These are phyloP conservation scores for Moesziomyces aphidis DNA, from an alignment of 1,284 basidiomycete genomes.

Conservation along the genomic window DNA sequence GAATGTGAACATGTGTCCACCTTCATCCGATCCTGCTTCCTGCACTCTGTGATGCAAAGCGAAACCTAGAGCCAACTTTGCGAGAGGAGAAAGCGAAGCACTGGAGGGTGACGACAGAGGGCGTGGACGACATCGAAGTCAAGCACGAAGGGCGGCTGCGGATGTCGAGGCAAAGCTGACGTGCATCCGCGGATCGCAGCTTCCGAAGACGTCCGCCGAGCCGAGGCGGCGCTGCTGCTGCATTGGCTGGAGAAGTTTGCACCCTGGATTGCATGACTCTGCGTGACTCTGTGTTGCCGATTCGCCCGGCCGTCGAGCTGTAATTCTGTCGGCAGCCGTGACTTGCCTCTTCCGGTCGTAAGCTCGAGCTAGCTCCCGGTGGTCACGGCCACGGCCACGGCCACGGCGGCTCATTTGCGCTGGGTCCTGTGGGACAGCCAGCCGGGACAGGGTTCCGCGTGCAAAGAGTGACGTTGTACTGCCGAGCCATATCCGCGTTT, in stretches of 20 bases:
- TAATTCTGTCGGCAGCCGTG: too few relatives aligned
- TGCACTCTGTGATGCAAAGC: too few relatives aligned
- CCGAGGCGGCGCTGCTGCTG: neutral
- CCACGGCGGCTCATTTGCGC: neutral
- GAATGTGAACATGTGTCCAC: too few relatives aligned
- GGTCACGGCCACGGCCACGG: too few relatives aligned
- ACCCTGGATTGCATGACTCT: conserved; percentile 2
- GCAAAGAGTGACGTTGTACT: too few relatives aligned
- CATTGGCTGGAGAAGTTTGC: neutral
- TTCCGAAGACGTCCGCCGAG: neutral
- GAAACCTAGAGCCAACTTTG: too few relatives aligned
- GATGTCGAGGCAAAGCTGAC: neutral
- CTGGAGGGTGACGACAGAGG: too few relatives aligned
- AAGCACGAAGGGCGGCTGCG: neutral
- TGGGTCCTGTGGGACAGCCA: neutral
- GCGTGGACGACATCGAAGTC: neutral
- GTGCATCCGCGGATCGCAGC: conserved; percentile 10
- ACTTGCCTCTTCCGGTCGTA: neutral
- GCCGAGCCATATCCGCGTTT: too few relatives aligned
- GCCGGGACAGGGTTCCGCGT: too few relatives aligned
- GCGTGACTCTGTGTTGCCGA: neutral
- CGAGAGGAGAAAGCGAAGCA: too few relatives aligned
- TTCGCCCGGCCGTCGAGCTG: too few relatives aligned
- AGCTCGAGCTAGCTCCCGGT: neutral
- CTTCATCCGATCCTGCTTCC: too few relatives aligned